Evolutionary conservation across 83 land plant species (phyloP), one percentile per base, ranked within the genome.

Genomic region (Picea engelmannii): DNA sequence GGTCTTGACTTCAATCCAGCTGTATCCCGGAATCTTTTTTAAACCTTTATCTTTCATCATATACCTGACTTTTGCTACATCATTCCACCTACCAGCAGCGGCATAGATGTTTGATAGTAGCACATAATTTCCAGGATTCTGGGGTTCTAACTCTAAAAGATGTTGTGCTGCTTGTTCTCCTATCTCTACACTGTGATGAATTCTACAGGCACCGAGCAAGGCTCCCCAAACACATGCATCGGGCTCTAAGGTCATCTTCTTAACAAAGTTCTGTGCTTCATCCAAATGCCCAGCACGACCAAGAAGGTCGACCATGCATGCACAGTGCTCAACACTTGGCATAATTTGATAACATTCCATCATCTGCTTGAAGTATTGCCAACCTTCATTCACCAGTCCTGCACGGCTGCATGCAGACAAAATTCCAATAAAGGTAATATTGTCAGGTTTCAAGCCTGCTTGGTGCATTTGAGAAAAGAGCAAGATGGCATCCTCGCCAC

Each of bases 1-100:
- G 20, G 82, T n/a, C 12, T 69, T 16, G 38, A 71, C 20, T 27
- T 80, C 82, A 69, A 80, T 40, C 35, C 25, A 76, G 82, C 82
- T 80, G 23, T n/a, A 42, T 10, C 82, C 82, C 3, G 82, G 47
- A 18, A 18, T 31, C 81, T 80, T 80, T 62, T 44, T 80, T 11
- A 69, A 25, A 25, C 62, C 25, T 62, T 55, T 66, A 25, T 21
- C 68, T 66, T 66, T 66, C 68, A 66, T 66, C 68, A 66, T 20
- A 21, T 25, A 21, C 27, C 68, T 66, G 27, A 66, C 68, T 25
- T 66, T 66, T 25, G 13, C 27, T 25, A 66, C 68, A 66, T 66
- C 68, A 66, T 66, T 25, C 68, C 68, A 66, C 27, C 25, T 66
- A 21, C 68, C 68, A 66, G 68, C 68, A 21, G 23, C 11, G 23